Percentiles rank a stretch among this genome's conserved stretches.
Conservation (phyloP, 495 filamentous ascomycete genomes). For the Penicillium cosmopolitanum region DNA sequence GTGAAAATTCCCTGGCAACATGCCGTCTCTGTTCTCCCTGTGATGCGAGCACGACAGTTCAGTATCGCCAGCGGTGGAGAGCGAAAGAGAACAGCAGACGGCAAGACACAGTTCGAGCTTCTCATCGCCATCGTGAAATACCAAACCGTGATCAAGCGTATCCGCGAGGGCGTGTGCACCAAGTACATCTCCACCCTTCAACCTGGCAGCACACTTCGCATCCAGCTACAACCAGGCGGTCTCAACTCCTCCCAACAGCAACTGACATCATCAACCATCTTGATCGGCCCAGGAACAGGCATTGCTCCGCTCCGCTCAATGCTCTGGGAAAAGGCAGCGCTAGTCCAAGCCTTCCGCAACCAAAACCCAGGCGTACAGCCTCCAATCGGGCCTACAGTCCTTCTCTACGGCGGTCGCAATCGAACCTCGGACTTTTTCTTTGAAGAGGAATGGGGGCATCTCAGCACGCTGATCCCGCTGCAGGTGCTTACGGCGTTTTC, state of each 20-base stretch:
- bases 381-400: conserved; percentile 39
- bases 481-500: conserved; percentile 82
- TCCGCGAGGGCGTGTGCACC: conserved; percentile 87
- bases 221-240: conserved; percentile 62
- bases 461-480: conserved; percentile 42
- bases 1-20: conserved; percentile 80
- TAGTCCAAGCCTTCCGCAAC: conserved; percentile 44
- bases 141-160: conserved; percentile 81
- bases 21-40: conserved; percentile 69
- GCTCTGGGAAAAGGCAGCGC: conserved; percentile 65
- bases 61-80: conserved; percentile 79
- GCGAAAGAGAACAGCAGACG: conserved; percentile 42
- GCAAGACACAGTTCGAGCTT: conserved; percentile 65
- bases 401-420: conserved; percentile 86
- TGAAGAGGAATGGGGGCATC: conserved; percentile 67
- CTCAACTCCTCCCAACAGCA: conserved; percentile 53
- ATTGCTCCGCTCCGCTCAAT: conserved; percentile 85
- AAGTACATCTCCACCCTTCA: conserved; percentile 73
- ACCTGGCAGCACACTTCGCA: conserved; percentile 56
- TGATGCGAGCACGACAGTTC: conserved; percentile 80
- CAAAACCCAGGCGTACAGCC: conserved; percentile 33
- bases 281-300: conserved; percentile 89
- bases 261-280: conserved; percentile 63
- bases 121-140: conserved; percentile 93
- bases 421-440: conserved; percentile 77